Base-by-base conservation (phyloP, 169 alveolate species). In the Cryptosporidium ryanae region DNA sequence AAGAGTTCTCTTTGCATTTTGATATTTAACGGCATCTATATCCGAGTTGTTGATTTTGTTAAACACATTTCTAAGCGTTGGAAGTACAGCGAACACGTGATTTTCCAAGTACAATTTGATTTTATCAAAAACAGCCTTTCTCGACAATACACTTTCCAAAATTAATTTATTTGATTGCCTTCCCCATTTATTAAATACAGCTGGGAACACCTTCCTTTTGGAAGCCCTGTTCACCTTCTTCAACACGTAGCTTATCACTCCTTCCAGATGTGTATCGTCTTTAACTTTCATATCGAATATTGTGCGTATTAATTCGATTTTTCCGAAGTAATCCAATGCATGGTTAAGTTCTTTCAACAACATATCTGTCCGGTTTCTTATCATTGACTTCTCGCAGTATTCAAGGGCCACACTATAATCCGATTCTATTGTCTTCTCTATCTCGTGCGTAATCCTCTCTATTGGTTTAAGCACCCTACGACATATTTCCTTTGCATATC, bases 111-210 rank as follows among this genome's bases (percentile, higher is more conserved):
- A 61, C 31, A 46, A 38, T 25, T 43, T 13, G 12, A 76, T n/a
- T 17, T 31, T 10, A 43, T 76, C 65, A 38, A 76, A 59, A 23
- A 76, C 48, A 15, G n/a, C 46, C 34, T 17, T 55, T 59, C 71
- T 76, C 13, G 25, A n/a, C 21, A 46, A 21, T 2, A 76, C 18
- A 18, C 59, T 49, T 5, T 27, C 18, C n/a, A 76, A 23, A 61
- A 76, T 76, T 25, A n/a, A 27, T 32, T 32, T 32, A 13, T 27
- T 32, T 3, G 43, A 21, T 31, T 64, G 70, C 17, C 59, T 44
- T 18, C 63, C 49, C 87, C 87, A 76, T 17, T 31, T 76, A 18
- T 61, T 76, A 38, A 76, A 59, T 34, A 52, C 5, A 5, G 5
- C 13, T 4, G 29, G n/a, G 6, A 29, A 21, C 27, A 50, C 52